Conservation (phyloP, 2,329 filamentous ascomycete species). For the Fusarium dlaminii region DNA sequence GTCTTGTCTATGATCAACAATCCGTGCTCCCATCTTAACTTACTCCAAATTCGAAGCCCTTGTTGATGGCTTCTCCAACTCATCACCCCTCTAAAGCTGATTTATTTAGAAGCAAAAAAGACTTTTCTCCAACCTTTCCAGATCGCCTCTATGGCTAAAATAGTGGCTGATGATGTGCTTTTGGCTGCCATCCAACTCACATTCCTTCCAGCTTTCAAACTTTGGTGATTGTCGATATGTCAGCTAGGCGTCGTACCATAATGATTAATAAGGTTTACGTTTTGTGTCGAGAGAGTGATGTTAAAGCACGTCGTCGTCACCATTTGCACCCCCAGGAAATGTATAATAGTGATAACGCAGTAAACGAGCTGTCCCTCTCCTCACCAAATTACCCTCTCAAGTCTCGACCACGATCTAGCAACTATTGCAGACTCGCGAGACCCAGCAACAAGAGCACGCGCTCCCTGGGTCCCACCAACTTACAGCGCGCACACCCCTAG, state of each 20-base stretch:
- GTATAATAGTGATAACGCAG: neutral
- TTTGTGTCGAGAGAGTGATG: neutral
- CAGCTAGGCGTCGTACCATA: neutral
- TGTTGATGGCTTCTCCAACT: slow-evolving; percentile 27
- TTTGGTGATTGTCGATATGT: neutral
- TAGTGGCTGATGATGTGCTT: slow-evolving; percentile 27
- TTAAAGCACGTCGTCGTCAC: neutral
- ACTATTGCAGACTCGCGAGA: slow-evolving; percentile 29
- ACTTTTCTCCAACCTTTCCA: slow-evolving; percentile 17
- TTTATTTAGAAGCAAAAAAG: slow-evolving; percentile 5
- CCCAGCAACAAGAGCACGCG: slow-evolving; percentile 30
- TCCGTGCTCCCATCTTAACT: slow-evolving; percentile 9
- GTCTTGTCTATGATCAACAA: slow-evolving; percentile 10
- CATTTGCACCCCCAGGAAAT: neutral
- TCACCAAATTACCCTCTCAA: slow-evolving; percentile 25
- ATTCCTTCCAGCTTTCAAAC: neutral
- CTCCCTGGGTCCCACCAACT: slow-evolving; percentile 11
- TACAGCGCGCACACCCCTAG: slow-evolving; percentile 20
- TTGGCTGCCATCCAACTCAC: slow-evolving; percentile 2
- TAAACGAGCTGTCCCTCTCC: neutral
- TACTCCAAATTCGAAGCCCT: slow-evolving; percentile 23
- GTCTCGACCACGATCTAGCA: slow-evolving; percentile 33
- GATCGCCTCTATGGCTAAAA: slow-evolving; percentile 3
- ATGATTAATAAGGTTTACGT: neutral
- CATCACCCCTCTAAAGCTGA: neutral